Evolutionary conservation across 805 yeast genomes (phyloP), one percentile per base, ranked within the genome.

Genomic region (Peterozyma xylosa): DNA sequence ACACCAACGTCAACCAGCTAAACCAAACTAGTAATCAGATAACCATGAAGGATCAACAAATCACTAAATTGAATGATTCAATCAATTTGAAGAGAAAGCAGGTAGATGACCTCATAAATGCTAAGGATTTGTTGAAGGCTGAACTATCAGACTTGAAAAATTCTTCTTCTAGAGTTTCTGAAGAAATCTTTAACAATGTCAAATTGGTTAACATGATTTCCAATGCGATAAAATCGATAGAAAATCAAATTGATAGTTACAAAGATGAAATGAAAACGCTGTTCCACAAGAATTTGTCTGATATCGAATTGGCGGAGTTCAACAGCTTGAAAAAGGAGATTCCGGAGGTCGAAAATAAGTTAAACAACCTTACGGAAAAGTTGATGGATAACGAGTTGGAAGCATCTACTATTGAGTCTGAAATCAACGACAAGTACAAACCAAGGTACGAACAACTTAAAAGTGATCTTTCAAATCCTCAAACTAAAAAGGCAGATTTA

Each of bases 361-460:
- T 82, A 37, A 68, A 71, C 39, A 50, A 51, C 4, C 47, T 73
- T 3, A 70, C 70, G 0, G 63, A 62, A 3, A 50, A 60, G 34
- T 59, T 78, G 16, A 57, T 72, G 0, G 66, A 60, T 1, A 47
- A 75, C 5, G 83, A 80, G 47, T 60, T 78, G 11, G 63, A 67
- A 14, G 58, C 76, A 13, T 66, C 76, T 0, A 57, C 63, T 1
- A 50, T 75, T 9, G 74, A 75, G 38, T 68, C 83, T 2, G 88
- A 81, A 48, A 57, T 86, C 35, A 59, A 65, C n/a, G 78, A 80
- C 30, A 80, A 73, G 41, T 64, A 80, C 38, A 62, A 70, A 36
- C 86, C 87, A 11, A 76, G 76, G 45, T 58, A 66, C 43, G 62
- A 62, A 18, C 73, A 72, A 33, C 48, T 77, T 14, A 47, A 46